Conservation (phyloP, 495 filamentous ascomycete species). For the Bathelium albidoporum region DNA sequence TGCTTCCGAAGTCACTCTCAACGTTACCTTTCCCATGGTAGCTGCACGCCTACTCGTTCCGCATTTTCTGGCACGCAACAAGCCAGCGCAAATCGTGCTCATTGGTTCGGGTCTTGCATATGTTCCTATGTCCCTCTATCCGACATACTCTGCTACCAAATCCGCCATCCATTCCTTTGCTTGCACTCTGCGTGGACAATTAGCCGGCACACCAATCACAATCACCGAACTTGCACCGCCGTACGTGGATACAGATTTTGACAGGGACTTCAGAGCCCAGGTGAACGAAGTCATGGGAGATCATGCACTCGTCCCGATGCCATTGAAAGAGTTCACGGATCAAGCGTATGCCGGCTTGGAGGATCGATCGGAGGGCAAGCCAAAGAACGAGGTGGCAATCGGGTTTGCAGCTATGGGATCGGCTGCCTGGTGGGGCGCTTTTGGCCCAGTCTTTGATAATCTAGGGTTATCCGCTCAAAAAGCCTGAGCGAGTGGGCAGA, state of each 20-base stretch:
- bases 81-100: slow-evolving; percentile 26
- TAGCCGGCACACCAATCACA: slow-evolving; percentile 22
- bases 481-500: neutral
- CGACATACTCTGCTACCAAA: slow-evolving; percentile 31
- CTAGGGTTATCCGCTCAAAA: neutral
- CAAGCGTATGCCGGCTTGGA: slow-evolving; percentile 4
- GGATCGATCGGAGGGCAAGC: neutral
- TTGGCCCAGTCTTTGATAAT: neutral
- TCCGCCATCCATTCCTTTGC: slow-evolving; percentile 26
- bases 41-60: slow-evolving; percentile 25
- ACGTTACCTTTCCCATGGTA: slow-evolving; percentile 27
- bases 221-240: slow-evolving; percentile 31
- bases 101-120: slow-evolving; percentile 29
- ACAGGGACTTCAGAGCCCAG: slow-evolving; percentile 19
- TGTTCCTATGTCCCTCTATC: slow-evolving; percentile 28
- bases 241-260: slow-evolving; percentile 33
- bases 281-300: slow-evolving; percentile 3
- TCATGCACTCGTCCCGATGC: neutral
- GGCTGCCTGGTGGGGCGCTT: slow-evolving; percentile 1
- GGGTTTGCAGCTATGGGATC: neutral
- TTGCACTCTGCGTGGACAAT: slow-evolving; percentile 25
- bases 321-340: slow-evolving; percentile 8
- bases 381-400: slow-evolving; percentile 7
- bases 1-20: slow-evolving; percentile 21
- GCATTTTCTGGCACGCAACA: slow-evolving; percentile 22